phyloP scores from a whole-genome alignment of 2,329 filamentous ascomycete genomes.

The Neophaeococcomyces aloes region DNA sequence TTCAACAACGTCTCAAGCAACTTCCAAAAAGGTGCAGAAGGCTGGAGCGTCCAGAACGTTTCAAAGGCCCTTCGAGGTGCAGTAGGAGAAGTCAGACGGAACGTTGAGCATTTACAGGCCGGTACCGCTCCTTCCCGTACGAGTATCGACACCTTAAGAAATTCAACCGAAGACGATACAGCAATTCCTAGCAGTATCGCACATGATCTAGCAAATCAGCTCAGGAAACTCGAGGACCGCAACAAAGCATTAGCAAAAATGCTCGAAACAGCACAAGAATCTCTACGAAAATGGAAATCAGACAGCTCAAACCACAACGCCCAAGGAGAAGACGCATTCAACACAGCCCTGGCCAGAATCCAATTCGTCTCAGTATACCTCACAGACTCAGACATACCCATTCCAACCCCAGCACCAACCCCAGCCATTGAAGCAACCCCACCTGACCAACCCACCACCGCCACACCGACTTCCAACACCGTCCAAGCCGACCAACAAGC shows the following conservation, averaged over 20 bases:
- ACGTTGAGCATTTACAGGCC: conserved; percentile 37
- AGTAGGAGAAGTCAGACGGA: conserved; percentile 36
- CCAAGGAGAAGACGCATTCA: conserved; percentile 25
- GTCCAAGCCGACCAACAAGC: not conserved
- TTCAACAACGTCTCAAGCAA: conserved; percentile 41
- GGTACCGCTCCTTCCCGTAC: conserved; percentile 21
- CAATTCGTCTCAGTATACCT: conserved; percentile 36
- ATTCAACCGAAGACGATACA: not conserved
- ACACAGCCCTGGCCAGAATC: conserved; percentile 30
- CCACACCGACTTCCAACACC: not conserved
- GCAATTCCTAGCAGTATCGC: not conserved
- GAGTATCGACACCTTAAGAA: conserved; percentile 10
- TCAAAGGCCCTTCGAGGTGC: conserved; percentile 40
- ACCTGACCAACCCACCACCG: too few relatives aligned
- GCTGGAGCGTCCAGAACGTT: conserved; percentile 37
- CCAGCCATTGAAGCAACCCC: not conserved
- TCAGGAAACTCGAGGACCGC: conserved; percentile 30
- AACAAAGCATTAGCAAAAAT: conserved; percentile 33
- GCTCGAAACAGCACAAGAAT: conserved; percentile 32
- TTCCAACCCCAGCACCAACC: conserved; percentile 10
- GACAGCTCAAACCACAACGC: conserved; percentile 14
- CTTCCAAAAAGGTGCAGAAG: conserved; percentile 38
- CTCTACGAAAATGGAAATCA: conserved; percentile 29
- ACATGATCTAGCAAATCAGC: conserved; percentile 22
- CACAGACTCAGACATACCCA: conserved; percentile 29